Base-by-base conservation (phyloP, 305 asterid species). In the Nicotiana rustica region DNA sequence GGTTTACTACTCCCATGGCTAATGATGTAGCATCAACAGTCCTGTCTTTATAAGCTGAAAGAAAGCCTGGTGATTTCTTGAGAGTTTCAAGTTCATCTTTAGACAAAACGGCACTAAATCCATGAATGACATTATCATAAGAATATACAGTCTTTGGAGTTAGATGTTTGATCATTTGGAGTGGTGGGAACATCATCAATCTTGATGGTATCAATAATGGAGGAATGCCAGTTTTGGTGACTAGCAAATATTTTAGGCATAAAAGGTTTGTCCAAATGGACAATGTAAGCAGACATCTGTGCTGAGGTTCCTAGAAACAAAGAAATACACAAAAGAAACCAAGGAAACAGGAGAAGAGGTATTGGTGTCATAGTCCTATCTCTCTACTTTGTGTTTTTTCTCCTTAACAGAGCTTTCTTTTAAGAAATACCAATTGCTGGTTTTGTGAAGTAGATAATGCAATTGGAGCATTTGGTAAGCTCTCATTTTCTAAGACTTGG, bases 181-280 rank as follows among this genome's bases (percentile, higher is more conserved):
- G 41, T 2, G 6, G 78, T 44, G 38, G 61, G 8, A 47, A 3
- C 7, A 3, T 21, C 78, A 71, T 25, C 29, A 25, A 71, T 49
- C 78, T 21, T 65, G 73, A 67, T 64, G 57, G 56, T 7, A 4
- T 62, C 35, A 41, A 71, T 41, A 12, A 79, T 79, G 79, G 88
- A 84, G 2, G 89, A 87, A 64, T 87, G 86, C 92, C 92, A 90
- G 1, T 41, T 25, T 12, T 81, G 85, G 83, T 88, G 89, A 19
- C 6, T 77, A 25, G 89, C 36, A 56, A 83, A 90, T 1, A 89
- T 85, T 25, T 64, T 87, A 1, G 92, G 92, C 91, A 88, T 90
- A 81, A 76, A 77, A 64, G 88, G 67, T n/a, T 88, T 86, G 83
- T 90, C 91, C 91, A 90, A 88, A 15, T 85, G 91, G 78, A 90